Evolutionary conservation across 228 moss, liverwort and hornwort genomes (phyloP).

Genomic region (Sphagnum magellanicum): DNA sequence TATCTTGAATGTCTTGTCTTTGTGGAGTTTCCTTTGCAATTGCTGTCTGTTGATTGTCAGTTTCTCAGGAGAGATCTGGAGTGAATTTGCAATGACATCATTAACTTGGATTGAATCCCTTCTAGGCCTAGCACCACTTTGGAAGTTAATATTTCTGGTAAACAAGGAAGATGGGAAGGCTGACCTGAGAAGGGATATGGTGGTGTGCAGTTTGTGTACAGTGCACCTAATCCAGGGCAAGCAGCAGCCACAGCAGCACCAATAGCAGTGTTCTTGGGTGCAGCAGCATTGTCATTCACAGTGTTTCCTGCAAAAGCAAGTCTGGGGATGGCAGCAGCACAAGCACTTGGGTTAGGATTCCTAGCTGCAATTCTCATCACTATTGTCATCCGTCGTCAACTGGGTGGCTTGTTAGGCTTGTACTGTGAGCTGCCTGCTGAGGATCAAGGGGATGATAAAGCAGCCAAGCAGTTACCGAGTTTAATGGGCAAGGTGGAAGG

Average conservation of each 20-base stretch:
- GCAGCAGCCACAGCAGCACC: constrained; percentile 92
- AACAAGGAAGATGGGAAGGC: background rate
- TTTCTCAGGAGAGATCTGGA: no score
- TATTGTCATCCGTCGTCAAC: constrained; percentile 62
- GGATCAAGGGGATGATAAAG: constrained; percentile 15
- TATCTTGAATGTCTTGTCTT: background rate
- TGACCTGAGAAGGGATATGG: constrained; percentile 3
- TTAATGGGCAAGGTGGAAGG: constrained; percentile 60
- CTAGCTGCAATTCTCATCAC: constrained; percentile 66
- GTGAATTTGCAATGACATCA: no score
- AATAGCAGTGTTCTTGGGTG: constrained; percentile 73
- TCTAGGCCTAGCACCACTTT: no score
- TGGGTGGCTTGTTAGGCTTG: constrained; percentile 62
- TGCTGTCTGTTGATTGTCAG: no score
- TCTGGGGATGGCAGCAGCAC: constrained; percentile 36
- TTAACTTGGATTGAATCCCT: no score
- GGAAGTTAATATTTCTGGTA: background rate
- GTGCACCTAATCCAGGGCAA: constrained; percentile 90
- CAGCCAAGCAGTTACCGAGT: constrained; percentile 8
- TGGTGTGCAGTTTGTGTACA: constrained; percentile 73
- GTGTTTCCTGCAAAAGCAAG: constrained; percentile 51
- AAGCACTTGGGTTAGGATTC: constrained; percentile 65
- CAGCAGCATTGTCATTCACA: constrained; percentile 71
- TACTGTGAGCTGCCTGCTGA: constrained; percentile 49
- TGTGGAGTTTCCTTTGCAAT: no score